Conservation (phyloP, 108 stramenopile species). For the Nannochloropsis oceanica region DNA sequence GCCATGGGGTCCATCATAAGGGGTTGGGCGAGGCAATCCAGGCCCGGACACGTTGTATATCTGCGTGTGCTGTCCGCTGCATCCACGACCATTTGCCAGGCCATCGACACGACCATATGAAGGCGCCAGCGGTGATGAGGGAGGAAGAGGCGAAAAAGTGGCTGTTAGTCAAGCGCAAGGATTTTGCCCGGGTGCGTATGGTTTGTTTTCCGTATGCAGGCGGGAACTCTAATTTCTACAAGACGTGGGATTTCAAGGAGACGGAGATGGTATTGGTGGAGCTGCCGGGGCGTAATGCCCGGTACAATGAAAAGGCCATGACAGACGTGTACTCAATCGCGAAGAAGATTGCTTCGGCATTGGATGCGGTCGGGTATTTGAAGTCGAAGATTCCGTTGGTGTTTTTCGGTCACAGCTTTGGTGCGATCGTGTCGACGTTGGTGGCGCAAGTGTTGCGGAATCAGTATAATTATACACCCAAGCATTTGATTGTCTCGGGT, state of each 20-base stretch:
- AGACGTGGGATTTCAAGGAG: not conserved
- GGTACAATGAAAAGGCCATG: not conserved
- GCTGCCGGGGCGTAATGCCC: not conserved
- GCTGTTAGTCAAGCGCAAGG: not conserved
- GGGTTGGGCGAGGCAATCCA: not conserved
- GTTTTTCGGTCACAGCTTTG: not conserved
- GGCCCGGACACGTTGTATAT: not conserved
- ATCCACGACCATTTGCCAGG: not conserved
- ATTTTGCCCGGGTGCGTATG: not conserved
- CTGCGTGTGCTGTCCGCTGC: not conserved
- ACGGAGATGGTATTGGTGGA: not conserved
- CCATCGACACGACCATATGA: not conserved
- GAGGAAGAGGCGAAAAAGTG: not conserved
- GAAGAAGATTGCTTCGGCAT: not conserved
- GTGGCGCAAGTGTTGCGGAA: not conserved
- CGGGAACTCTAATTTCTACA: not conserved
- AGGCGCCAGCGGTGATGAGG: not conserved
- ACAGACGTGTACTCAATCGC: not conserved
- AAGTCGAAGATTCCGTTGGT: not conserved
- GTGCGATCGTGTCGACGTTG: not conserved
- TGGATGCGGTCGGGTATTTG: not conserved
- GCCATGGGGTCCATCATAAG: not conserved
- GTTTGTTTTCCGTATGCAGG: not conserved
- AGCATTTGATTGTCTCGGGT: not conserved
- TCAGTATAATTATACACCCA: not conserved